Base-by-base conservation (phyloP, 2,329 filamentous ascomycete genomes). In the Trichothecium sympodiale region DNA sequence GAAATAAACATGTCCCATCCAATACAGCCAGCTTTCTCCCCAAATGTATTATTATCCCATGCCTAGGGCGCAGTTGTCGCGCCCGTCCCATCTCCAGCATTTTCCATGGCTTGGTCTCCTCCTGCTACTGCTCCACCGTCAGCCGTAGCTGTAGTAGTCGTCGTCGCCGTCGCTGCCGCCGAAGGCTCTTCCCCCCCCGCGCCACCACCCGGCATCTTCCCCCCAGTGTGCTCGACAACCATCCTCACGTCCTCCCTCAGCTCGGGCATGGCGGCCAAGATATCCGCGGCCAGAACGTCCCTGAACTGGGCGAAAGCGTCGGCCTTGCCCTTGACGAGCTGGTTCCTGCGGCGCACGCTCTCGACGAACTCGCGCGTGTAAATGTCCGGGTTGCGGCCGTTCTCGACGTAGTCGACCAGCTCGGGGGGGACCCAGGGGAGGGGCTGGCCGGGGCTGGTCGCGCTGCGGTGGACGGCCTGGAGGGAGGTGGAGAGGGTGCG, bases 331-430 rank as follows among this genome's bases (percentile, higher is more conserved):
- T 70, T 66, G 61, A 79, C 68, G 41, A 78, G 60, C 64, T 82
- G 78, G 60, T 83, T 83, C 29, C 70, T 65, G 32, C 76, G 64
- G 37, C 77, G 62, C 17, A 78, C 76, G 35, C 78, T 64, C 69
- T 83, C 78, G 49, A 82, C 77, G 48, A 83, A 82, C 61, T 83
- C 78, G 49, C 78, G 67, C 37, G 78, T 83, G 64, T 83, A 83
- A 46, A 83, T 82, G 57, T 83, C 78, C 3, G 78, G 78, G 61
- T 83, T 83, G 34, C 78, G 75, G 31, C 78, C 77, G 51, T 75
- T 73, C 54, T 83, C 77, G 47, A 83, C 77, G 59, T 83, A 83
- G 50, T 74, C 64, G 41, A 81, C 65, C 10, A 82, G 67, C 48
- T 80, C 76, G 35, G 69, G 69, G 3, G 77, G 77, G 16, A 80